Base-by-base conservation (phyloP, 2,329 filamentous ascomycete genomes). In the Scedosporium dehoogii region DNA sequence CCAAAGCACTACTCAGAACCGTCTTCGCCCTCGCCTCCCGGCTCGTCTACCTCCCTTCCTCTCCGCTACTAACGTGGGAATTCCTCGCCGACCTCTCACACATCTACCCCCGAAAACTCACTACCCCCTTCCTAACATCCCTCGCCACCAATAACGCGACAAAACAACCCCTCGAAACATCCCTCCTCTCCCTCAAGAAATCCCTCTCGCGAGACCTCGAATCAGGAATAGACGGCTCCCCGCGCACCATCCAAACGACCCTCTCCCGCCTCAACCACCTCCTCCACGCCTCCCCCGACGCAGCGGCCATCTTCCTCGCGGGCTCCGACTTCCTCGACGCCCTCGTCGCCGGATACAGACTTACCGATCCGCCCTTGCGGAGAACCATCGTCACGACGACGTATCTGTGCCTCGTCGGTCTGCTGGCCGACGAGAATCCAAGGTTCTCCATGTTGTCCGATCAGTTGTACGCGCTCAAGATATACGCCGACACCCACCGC, bases 321-420 rank as follows among this genome's bases (percentile, higher is more conserved):
- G 93, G 93, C 1, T 92, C 89, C 59, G 93, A 97, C 73, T 93
- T 94, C 68, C 74, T 96, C 21, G 93, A 97, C 71, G 85, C 88
- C 0, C 79, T 96, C 12, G 78, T 85, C 44, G 76, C 77, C 59
- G 86, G 86, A 65, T 92, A 87, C 73, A 80, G 78, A 58, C 81
- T 87, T 63, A 85, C 84, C 72, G 84, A 86, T 63, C 81, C 83
- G 18, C 80, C 81, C 0, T 68, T 92, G 53, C 84, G 86, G 63
- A 88, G 84, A 65, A 81, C 83, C 16, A 81, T 96, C 33, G 80
- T 92, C 57, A 85, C 88, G 1, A 88, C 89, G 3, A 78, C 85
- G 12, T 97, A 94, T 69, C 78, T 96, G 3, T 89, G 89, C 46
- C 77, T 97, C 0, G 75, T 86, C 2, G 87, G 90, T 0, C 76